Evolutionary conservation across 305 asterid species (phyloP).

Genomic region (Solanum hybrid): DNA sequence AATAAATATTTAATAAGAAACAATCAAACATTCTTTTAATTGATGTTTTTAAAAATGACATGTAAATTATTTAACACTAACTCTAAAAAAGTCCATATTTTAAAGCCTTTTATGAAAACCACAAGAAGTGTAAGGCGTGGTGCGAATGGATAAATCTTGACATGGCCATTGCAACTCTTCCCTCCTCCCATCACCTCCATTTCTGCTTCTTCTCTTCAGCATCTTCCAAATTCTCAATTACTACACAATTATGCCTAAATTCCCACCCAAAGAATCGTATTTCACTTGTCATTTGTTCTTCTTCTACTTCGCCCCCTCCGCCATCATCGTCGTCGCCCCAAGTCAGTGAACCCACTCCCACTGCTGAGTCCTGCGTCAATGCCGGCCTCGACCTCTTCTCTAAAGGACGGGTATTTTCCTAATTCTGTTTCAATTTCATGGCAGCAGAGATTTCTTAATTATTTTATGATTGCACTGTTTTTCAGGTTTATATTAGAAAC

Average conservation of each 20-base stretch:
- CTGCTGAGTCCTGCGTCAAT: conserved; percentile 83
- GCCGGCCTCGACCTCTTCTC: conserved; percentile 73
- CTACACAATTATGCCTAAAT: conserved; percentile 17
- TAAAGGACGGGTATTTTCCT: conserved; percentile 71
- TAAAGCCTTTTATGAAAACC: neutral
- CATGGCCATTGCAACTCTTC: conserved; percentile 57
- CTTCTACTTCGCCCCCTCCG: conserved; percentile 17
- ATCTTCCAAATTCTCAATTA: conserved; percentile 9
- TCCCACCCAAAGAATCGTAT: neutral
- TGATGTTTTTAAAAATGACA: neutral
- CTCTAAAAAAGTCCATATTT: neutral
- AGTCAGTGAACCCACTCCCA: conserved; percentile 26
- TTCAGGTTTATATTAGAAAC: neutral
- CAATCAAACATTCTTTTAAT: neutral
- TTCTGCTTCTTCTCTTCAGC: conserved; percentile 14
- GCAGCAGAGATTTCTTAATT: neutral
- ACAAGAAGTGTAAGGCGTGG: neutral
- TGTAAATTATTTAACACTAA: neutral
- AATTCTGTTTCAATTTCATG: neutral
- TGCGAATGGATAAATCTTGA: conserved; percentile 24
- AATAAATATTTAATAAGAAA: neutral
- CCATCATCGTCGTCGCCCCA: conserved; percentile 44
- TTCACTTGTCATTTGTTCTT: conserved; percentile 27
- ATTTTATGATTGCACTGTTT: neutral
- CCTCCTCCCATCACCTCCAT: conserved; percentile 35